These are phyloP conservation scores for Xylaria sp. DNA, from an alignment of 2,329 filamentous ascomycete species.

Conservation along the genomic window DNA sequence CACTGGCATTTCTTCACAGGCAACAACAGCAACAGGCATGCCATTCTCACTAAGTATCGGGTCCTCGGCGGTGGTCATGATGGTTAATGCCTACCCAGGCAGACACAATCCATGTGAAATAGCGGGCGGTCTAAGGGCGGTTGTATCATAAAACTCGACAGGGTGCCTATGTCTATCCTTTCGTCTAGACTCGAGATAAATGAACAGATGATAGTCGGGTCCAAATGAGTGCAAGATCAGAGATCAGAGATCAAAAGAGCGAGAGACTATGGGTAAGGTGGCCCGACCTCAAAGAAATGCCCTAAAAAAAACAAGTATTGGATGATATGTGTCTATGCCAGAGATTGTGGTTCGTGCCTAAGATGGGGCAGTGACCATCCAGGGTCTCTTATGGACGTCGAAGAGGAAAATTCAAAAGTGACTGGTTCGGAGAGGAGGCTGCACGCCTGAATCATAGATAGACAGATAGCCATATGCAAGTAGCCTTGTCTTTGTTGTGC, in stretches of 20 bases:
- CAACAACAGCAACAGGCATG: slow-evolving; percentile 7
- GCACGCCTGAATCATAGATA: slow-evolving; percentile 24
- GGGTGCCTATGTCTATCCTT: slow-evolving; percentile 9
- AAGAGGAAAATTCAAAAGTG: not conserved
- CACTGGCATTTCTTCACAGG: slow-evolving; percentile 21
- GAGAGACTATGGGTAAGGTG: not conserved
- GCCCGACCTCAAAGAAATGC: not conserved
- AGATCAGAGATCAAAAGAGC: not conserved
- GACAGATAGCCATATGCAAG: slow-evolving; percentile 22
- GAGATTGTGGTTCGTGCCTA: slow-evolving; percentile 34
- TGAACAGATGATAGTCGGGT: not conserved
- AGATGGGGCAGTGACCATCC: slow-evolving; percentile 31
- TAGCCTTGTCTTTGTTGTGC: slow-evolving; percentile 32
- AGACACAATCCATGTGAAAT: slow-evolving; percentile 25
- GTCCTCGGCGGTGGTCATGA: slow-evolving; percentile 30
- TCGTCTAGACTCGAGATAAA: not conserved
- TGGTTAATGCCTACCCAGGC: slow-evolving; percentile 30
- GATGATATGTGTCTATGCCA: slow-evolving; percentile 23
- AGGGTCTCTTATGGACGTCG: slow-evolving; percentile 2
- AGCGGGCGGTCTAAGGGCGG: not conserved
- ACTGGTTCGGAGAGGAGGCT: slow-evolving; percentile 28
- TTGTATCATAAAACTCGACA: slow-evolving; percentile 6
- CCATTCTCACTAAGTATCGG: slow-evolving; percentile 3
- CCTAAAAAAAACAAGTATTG: slow-evolving; percentile 6
- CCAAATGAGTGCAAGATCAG: not conserved